These are phyloP conservation scores for Cucurbitaria berberidis DNA, from an alignment of 2,329 filamentous ascomycete species.

Conservation along the genomic window DNA sequence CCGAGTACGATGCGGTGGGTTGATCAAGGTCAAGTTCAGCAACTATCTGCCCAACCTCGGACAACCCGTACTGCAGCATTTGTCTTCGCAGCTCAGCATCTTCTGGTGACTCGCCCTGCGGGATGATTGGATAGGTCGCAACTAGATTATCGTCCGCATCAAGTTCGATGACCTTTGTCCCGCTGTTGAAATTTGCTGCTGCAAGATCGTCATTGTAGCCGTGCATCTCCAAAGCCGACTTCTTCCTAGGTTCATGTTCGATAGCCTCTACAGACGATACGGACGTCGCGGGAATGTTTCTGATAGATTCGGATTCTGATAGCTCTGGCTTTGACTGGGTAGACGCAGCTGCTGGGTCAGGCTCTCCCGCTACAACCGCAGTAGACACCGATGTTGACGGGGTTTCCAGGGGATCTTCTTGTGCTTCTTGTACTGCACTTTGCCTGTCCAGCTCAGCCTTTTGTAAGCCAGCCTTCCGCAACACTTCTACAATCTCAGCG, in stretches of 20 bases:
- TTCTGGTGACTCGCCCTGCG: constrained; percentile 77
- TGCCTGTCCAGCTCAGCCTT: constrained; percentile 35
- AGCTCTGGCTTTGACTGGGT: neutral
- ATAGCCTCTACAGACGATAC: constrained; percentile 69
- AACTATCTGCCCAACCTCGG: constrained; percentile 88
- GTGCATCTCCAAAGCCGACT: constrained; percentile 18
- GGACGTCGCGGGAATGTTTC: constrained; percentile 54
- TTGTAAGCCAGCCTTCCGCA: constrained; percentile 76
- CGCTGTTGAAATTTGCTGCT: constrained; percentile 37
- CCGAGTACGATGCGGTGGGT: constrained; percentile 57
- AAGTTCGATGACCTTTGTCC: constrained; percentile 51
- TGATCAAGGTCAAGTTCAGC: constrained; percentile 88
- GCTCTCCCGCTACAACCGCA: neutral
- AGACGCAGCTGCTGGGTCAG: neutral
- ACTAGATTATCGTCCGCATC: constrained; percentile 52
- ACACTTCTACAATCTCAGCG: constrained; percentile 70
- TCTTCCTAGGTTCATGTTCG: constrained; percentile 49
- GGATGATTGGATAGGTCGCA: constrained; percentile 62
- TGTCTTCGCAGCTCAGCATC: constrained; percentile 81
- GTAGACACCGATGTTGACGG: neutral
- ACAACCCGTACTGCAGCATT: constrained; percentile 89
- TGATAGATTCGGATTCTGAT: constrained; percentile 23
- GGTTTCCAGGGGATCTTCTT: neutral
- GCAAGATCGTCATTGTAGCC: constrained; percentile 38
- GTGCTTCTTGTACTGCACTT: constrained; percentile 3